Conservation (phyloP, 257 asterid species). For the Jacaranda copaia region DNA sequence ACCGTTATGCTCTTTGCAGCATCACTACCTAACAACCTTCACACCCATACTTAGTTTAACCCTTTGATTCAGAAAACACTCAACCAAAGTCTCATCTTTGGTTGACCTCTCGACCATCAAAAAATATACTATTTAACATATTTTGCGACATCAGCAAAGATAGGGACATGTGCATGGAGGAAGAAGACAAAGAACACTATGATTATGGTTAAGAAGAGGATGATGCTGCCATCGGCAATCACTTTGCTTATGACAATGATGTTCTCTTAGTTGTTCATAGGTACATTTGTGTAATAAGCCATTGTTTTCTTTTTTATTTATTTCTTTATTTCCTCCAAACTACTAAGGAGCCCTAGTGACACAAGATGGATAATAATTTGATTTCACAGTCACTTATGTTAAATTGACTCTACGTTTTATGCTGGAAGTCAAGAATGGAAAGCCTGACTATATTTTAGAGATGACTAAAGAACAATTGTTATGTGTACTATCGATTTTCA, state of each 20-base stretch:
- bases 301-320: background rate
- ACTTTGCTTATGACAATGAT: conserved; percentile 65
- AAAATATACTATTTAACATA: no score
- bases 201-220: conserved; percentile 51
- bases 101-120: no score
- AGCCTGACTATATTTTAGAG: background rate
- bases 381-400: background rate
- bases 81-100: no score
- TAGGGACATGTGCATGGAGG: conserved; percentile 44
- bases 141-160: conserved; percentile 67
- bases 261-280: conserved; percentile 69
- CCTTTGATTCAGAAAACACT: no score
- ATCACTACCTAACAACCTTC: no score
- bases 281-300: conserved; percentile 36
- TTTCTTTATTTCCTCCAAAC: conserved; percentile 7
- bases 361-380: conserved; percentile 18
- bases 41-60: no score
- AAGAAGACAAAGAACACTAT: conserved; percentile 46
- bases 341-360: background rate
- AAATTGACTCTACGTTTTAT: background rate
- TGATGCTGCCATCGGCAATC: conserved; percentile 62
- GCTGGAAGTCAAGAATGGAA: conserved; percentile 6
- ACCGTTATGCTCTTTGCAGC: no score
- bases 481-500: conserved; percentile 20
- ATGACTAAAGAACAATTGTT: background rate